phyloP scores from a whole-genome alignment of 169 alveolate genomes.

The Cryptosporidium andersoni region DNA sequence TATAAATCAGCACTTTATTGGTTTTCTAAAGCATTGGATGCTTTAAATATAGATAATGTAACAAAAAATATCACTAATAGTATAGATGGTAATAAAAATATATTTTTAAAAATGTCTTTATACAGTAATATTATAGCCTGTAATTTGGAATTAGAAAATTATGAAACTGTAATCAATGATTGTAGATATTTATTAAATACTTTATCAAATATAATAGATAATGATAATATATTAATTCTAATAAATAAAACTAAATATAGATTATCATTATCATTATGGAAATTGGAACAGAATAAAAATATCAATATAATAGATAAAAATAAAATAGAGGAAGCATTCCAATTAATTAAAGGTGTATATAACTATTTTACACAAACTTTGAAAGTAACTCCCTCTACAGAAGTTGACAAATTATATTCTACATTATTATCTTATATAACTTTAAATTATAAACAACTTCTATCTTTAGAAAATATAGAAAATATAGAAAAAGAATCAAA shows the following conservation, averaged over 20 bases:
- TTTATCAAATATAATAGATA: constrained; percentile 1
- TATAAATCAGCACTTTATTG: constrained; percentile 11
- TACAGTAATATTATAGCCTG: constrained; percentile 51
- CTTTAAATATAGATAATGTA: constrained; percentile 22
- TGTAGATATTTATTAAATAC: background rate
- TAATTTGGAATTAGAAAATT: constrained; percentile 29
- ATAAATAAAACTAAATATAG: constrained; percentile 45
- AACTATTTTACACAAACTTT: constrained; percentile 8
- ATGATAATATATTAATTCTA: background rate
- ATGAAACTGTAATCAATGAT: background rate
- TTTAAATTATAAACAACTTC: background rate
- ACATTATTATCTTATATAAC: background rate
- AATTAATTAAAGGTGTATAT: background rate
- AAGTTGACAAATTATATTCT: background rate
- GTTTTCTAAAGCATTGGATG: constrained; percentile 27
- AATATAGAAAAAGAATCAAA: background rate
- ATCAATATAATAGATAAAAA: background rate
- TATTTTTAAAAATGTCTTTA: background rate
- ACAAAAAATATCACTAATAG: background rate
- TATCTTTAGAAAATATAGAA: background rate
- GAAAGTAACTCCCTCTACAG: constrained; percentile 28
- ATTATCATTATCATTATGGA: constrained; percentile 15
- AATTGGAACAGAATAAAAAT: background rate
- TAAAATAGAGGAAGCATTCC: constrained; percentile 28
- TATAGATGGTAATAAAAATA: background rate